These are phyloP conservation scores for Sporothrix pallida DNA, from an alignment of 2,329 filamentous ascomycete species.

Conservation along the genomic window DNA sequence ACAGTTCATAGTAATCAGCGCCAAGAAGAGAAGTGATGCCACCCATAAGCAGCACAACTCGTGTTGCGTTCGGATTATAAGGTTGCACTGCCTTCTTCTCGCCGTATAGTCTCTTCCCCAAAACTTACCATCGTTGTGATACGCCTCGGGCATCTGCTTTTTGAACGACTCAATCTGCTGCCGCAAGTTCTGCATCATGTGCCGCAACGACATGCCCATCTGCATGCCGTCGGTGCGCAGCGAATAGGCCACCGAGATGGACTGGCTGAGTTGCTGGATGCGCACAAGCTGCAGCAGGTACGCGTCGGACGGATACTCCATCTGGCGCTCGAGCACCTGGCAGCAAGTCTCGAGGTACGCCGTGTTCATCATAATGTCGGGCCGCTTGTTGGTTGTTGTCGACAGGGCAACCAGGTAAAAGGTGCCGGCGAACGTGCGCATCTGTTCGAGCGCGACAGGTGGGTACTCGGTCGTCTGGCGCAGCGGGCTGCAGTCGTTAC, in stretches of 20 bases:
- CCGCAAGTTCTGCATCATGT: constrained; percentile 53
- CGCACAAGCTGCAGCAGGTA: constrained; percentile 54
- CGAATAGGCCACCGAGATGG: constrained; percentile 51
- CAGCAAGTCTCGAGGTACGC: constrained; percentile 53
- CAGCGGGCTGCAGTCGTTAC: not conserved
- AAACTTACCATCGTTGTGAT: constrained; percentile 29
- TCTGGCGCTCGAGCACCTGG: constrained; percentile 50
- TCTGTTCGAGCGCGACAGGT: constrained; percentile 44
- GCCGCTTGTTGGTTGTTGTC: constrained; percentile 50
- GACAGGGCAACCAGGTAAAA: constrained; percentile 58
- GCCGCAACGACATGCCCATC: constrained; percentile 46
- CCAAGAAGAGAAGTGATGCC: not conserved
- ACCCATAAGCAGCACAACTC: not conserved
- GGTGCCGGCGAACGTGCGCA: constrained; percentile 56
- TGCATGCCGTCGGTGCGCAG: constrained; percentile 44
- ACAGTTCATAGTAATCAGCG: not conserved
- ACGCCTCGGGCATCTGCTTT: constrained; percentile 28
- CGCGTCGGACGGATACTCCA: constrained; percentile 52
- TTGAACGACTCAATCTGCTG: constrained; percentile 49
- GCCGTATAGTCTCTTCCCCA: not conserved
- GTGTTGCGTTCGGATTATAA: not conserved
- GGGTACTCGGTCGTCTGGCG: constrained; percentile 18
- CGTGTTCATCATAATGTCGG: constrained; percentile 56
- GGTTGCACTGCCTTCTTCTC: not conserved
- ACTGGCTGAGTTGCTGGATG: constrained; percentile 56